phyloP scores from a whole-genome alignment of 176 grass and related monocot species.

The Oryza meridionalis region DNA sequence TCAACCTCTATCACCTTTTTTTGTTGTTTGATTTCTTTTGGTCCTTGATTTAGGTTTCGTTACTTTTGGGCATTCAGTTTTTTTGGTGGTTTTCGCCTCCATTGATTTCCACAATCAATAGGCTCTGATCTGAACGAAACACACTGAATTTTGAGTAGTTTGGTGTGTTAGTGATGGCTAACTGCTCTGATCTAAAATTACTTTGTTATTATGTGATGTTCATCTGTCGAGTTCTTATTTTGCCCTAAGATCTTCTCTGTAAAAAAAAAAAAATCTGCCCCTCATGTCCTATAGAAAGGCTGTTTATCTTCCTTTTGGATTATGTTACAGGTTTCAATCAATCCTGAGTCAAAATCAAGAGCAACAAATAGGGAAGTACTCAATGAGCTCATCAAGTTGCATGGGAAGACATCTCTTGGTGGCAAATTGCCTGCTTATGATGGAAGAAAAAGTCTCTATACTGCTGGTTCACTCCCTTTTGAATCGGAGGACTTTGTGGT shows the following conservation, averaged over 20 bases:
- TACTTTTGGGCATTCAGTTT: not conserved
- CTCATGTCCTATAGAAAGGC: not conserved
- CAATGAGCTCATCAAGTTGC: slow-evolving; percentile 59
- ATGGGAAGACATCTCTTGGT: slow-evolving; percentile 53
- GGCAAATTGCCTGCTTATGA: slow-evolving; percentile 74
- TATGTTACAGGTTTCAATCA: slow-evolving; percentile 66
- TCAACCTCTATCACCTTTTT: not conserved
- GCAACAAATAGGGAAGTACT: slow-evolving; percentile 62
- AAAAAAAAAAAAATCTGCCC: too few relatives aligned
- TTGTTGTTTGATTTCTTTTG: not conserved
- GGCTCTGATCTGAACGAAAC: not conserved
- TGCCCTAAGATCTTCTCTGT: not conserved
- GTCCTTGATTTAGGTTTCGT: not conserved
- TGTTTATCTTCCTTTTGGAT: not conserved
- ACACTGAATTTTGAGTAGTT: not conserved
- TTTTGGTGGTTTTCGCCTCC: not conserved
- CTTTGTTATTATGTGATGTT: not conserved
- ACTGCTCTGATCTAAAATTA: not conserved
- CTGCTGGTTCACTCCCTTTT: slow-evolving; percentile 85
- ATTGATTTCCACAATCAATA: not conserved
- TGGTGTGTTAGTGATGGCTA: too few relatives aligned
- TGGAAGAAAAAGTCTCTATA: slow-evolving; percentile 86
- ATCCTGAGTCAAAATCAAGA: slow-evolving; percentile 78
- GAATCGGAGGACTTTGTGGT: slow-evolving; percentile 65
- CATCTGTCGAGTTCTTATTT: not conserved